Evolutionary conservation across 495 filamentous ascomycete species (phyloP).

Genomic region (Penicillium coprophilum): DNA sequence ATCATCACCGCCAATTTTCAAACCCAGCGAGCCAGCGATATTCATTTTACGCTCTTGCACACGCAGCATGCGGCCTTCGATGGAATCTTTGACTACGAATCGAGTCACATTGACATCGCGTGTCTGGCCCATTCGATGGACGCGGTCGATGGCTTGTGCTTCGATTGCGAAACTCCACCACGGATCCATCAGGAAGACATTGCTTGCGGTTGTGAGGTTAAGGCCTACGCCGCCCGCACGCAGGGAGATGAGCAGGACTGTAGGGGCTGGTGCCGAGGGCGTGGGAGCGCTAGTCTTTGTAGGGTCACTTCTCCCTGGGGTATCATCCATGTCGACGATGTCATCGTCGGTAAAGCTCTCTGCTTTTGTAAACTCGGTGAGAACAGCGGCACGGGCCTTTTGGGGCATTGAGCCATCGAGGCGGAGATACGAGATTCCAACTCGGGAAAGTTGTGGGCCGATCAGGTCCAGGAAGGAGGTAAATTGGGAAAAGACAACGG

Average conservation of each 20-base stretch:
- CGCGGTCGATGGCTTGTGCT: slow-evolving; percentile 95
- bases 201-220: slow-evolving; percentile 82
- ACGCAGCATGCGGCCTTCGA: slow-evolving; percentile 91
- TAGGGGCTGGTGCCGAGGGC: slow-evolving; percentile 20
- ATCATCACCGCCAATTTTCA: slow-evolving; percentile 63
- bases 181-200: slow-evolving; percentile 98
- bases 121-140: slow-evolving; percentile 97
- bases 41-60: slow-evolving; percentile 89
- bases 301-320: neutral
- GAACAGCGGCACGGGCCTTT: slow-evolving; percentile 72
- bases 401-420: slow-evolving; percentile 91
- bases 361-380: slow-evolving; percentile 63
- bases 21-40: slow-evolving; percentile 86
- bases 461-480: slow-evolving; percentile 94
- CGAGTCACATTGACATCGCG: slow-evolving; percentile 80
- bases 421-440: slow-evolving; percentile 75
- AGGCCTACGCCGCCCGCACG: slow-evolving; percentile 91
- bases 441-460: slow-evolving; percentile 66
- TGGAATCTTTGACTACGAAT: slow-evolving; percentile 86
- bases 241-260: slow-evolving; percentile 77
- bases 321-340: slow-evolving; percentile 32
- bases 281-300: slow-evolving; percentile 33
- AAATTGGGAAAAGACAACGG: slow-evolving; percentile 94
- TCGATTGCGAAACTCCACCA: slow-evolving; percentile 99
- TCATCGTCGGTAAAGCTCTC: slow-evolving; percentile 40